A percentile compares a stretch with the other conserved stretches of the same genome.
These are phyloP conservation scores for Hibiscus trionum DNA, from an alignment of 345 rosid species.

Conservation along the genomic window DNA sequence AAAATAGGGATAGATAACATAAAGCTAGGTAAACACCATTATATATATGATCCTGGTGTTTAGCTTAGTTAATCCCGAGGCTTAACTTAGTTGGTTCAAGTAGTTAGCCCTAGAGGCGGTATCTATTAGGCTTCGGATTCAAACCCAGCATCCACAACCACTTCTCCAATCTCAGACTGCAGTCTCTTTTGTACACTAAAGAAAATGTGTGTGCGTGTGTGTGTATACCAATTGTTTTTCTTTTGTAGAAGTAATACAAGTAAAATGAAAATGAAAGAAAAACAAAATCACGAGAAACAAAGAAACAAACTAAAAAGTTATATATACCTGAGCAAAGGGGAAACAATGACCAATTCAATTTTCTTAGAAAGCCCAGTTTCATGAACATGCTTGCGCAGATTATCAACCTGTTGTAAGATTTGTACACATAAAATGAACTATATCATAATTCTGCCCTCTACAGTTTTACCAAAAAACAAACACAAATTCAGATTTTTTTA, in stretches of 20 bases:
- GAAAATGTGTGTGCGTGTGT: too few species aligned
- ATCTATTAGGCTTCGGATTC: background rate
- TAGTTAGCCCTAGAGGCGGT: background rate
- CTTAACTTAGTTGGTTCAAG: background rate
- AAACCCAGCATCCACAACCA: background rate
- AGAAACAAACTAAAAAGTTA: background rate
- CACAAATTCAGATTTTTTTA: background rate
- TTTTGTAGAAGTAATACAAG: too few species aligned
- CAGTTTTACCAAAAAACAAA: background rate
- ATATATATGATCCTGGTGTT: background rate
- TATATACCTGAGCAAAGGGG: conserved; percentile 57
- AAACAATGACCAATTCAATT: conserved; percentile 56
- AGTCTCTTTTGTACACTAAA: too few species aligned
- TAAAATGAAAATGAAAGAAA: too few species aligned
- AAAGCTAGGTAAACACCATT: background rate
- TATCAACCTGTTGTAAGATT: background rate
- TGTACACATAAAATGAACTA: background rate
- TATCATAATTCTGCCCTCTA: background rate
- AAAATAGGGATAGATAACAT: background rate
- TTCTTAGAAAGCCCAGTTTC: conserved; percentile 37
- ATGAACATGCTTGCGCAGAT: conserved; percentile 41
- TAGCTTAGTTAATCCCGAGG: background rate
- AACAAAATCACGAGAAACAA: background rate
- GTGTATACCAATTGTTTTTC: too few species aligned
- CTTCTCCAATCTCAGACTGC: too few species aligned